Evolutionary conservation across 306 rosid genomes (phyloP), one percentile per base, ranked within the genome.

Genomic region (Quercus suber): DNA sequence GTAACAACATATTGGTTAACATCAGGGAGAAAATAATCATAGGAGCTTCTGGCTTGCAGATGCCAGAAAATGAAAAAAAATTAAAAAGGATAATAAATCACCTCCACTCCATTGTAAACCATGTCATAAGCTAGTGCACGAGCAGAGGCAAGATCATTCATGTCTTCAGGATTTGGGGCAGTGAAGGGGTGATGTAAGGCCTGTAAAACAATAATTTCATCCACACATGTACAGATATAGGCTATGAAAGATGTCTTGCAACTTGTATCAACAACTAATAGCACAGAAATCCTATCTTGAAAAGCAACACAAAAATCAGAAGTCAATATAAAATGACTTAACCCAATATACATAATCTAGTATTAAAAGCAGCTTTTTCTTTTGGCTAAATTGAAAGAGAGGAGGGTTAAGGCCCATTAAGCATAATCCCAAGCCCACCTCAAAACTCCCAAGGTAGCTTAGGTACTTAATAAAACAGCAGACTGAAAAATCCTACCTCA

Each of bases 41-140:
- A 31, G 74, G 75, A 60, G 69, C 56, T 67, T 68, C 74, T 69
- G 7, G 45, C 78, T 71, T 49, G 27, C 79, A 75, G 65, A 77
- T 83, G 77, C 78, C n/a, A 58, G 60, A 61, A 59, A 52, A 21
- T 55, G 31, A 49, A 74, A 79, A 77, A 49, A 55, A 61, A 35
- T 53, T 53, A 51, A 61, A 72, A 56, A 41, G 60, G 68, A 23
- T 19, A 73, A 53, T 65, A 51, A 15, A 55, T 71, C 82, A 93
- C 99, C 99, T 95, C 99, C 49, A 95, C 99, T 71, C 99, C 99
- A 73, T 92, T 95, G 84, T 90, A 92, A 87, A 95, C 98, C 97
- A 95, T 89, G 86, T 95, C 99, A 89, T 93, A 95, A 18, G 99
- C 99, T 81, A 95, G 84, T 5, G 99, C 99, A 78, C 96, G 97